Evolutionary conservation across 257 asterid species (phyloP).

Genomic region (Coffea eugenioides): DNA sequence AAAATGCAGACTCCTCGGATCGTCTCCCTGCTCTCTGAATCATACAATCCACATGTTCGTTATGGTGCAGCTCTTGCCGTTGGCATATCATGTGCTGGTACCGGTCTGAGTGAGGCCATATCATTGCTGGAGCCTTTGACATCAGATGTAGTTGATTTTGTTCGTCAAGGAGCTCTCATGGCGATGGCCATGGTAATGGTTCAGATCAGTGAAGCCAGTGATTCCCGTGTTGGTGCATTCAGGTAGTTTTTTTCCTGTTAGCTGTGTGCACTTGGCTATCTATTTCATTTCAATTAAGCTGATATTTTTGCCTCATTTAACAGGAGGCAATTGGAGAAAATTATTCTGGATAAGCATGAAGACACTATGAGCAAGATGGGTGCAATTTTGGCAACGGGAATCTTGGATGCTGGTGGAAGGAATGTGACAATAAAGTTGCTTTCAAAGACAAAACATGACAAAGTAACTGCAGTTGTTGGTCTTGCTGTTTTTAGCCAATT

Average conservation of each 20-base stretch:
- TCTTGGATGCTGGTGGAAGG: conserved; percentile 97
- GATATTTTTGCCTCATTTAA: conserved; percentile 7
- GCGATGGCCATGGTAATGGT: conserved; percentile 99
- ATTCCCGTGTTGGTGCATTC: conserved; percentile 94
- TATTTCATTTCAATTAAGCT: background rate
- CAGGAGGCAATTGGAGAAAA: conserved; percentile 93
- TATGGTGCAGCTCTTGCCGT: conserved; percentile 99
- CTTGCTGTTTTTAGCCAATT: conserved; percentile 97
- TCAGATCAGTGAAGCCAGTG: conserved; percentile 90
- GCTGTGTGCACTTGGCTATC: background rate
- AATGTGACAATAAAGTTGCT: conserved; percentile 82
- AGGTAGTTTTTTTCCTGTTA: conserved; percentile 44
- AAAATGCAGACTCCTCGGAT: conserved; percentile 79
- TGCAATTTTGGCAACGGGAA: conserved; percentile 95
- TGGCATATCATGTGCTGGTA: conserved; percentile 98
- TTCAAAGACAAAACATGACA: conserved; percentile 84
- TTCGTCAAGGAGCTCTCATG: conserved; percentile 98
- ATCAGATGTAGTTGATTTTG: conserved; percentile 94
- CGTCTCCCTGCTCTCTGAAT: conserved; percentile 87
- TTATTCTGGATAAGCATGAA: conserved; percentile 88
- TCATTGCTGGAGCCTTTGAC: conserved; percentile 94
- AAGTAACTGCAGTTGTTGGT: conserved; percentile 85
- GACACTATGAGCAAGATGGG: conserved; percentile 99
- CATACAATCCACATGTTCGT: conserved; percentile 98
- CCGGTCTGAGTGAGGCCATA: conserved; percentile 95